Conservation (phyloP, 2,329 filamentous ascomycete species). For the Erysiphe neolycopersici region DNA sequence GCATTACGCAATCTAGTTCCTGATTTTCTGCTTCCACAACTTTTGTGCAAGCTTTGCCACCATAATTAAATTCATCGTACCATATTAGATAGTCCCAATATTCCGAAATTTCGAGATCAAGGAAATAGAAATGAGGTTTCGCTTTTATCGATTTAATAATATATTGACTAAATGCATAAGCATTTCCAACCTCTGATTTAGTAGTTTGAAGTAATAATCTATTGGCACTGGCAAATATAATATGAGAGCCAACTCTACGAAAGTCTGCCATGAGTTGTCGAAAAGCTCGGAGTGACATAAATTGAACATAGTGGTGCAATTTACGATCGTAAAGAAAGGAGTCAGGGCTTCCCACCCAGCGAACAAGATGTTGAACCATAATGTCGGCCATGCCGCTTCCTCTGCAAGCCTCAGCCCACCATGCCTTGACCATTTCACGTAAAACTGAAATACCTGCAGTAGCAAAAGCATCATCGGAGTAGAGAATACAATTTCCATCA, state of each 20-base stretch:
- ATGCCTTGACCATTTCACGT: constrained; percentile 93
- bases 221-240: constrained; percentile 83
- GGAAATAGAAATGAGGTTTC: constrained; percentile 88
- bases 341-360: constrained; percentile 84
- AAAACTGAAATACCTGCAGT: constrained; percentile 72
- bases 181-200: constrained; percentile 88
- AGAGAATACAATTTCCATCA: constrained; percentile 42
- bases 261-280: constrained; percentile 96
- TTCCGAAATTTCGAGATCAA: constrained; percentile 90
- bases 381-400: constrained; percentile 90
- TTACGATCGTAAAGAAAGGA: constrained; percentile 91
- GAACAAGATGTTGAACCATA: constrained; percentile 87
- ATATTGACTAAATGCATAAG: constrained; percentile 90
- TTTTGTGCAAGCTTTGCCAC: constrained; percentile 69
- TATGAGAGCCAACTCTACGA: constrained; percentile 74
- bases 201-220: constrained; percentile 81
- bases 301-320: constrained; percentile 89
- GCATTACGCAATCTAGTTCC: constrained; percentile 74
- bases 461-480: constrained; percentile 78
- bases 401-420: constrained; percentile 86
- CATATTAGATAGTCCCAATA: constrained; percentile 99
- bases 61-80: constrained; percentile 99
- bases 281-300: constrained; percentile 94
- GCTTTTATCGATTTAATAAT: constrained; percentile 92
- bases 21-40: constrained; percentile 55